Evolutionary conservation across 306 rosid genomes (phyloP).

Genomic region (Neltuma alba): DNA sequence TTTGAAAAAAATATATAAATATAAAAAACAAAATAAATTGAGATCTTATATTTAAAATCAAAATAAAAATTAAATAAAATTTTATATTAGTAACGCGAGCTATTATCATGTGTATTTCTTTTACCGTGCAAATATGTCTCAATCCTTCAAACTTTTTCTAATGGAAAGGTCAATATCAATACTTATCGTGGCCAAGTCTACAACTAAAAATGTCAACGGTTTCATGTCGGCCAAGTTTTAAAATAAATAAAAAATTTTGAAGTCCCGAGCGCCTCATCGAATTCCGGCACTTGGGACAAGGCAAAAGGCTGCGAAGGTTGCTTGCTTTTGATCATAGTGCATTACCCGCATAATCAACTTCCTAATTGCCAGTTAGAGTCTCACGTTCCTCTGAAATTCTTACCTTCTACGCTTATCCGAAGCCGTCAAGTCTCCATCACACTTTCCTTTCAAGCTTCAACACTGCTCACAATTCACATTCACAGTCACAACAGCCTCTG

Average conservation of each 20-base stretch:
- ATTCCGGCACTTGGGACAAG: neutral
- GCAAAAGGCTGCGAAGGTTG: neutral
- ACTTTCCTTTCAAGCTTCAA: neutral
- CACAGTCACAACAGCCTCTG: neutral
- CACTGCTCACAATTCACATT: neutral
- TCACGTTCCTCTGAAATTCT: neutral
- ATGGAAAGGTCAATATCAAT: neutral
- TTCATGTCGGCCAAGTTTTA: neutral
- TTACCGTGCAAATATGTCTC: too few relatives aligned
- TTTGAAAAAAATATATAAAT: too few relatives aligned
- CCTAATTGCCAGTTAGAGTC: neutral
- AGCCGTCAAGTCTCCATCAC: neutral
- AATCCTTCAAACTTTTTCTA: neutral
- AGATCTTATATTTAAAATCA: too few relatives aligned
- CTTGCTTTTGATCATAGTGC: neutral
- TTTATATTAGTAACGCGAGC: too few relatives aligned
- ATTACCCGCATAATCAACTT: neutral
- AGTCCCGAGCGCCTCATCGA: neutral
- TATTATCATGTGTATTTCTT: too few relatives aligned
- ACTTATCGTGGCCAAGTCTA: neutral
- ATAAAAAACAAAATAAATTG: too few relatives aligned
- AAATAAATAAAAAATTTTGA: neutral
- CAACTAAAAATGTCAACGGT: neutral
- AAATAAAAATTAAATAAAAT: too few relatives aligned
- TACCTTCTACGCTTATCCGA: neutral